Evolutionary conservation across 306 rosid genomes (phyloP).

Genomic region (Biancaea sappan): DNA sequence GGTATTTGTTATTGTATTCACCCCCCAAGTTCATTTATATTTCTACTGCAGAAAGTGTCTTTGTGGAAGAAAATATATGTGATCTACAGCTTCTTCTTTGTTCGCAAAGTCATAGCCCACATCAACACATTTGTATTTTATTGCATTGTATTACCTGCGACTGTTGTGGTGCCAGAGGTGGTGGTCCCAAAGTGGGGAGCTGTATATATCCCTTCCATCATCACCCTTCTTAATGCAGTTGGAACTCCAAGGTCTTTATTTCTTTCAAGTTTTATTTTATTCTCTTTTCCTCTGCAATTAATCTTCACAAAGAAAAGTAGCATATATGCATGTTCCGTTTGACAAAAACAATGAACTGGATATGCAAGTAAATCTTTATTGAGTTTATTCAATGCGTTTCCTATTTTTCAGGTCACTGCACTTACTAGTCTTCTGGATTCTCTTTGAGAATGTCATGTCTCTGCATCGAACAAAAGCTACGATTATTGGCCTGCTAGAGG

Average conservation of each 20-base stretch:
- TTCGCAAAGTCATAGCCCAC: slow-evolving; percentile 81
- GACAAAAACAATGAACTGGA: neutral
- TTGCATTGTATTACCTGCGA: slow-evolving; percentile 77
- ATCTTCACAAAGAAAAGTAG: neutral
- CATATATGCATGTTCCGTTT: neutral
- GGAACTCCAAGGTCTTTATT: slow-evolving; percentile 74
- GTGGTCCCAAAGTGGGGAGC: slow-evolving; percentile 81
- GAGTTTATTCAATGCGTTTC: slow-evolving; percentile 6
- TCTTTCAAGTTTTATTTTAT: neutral
- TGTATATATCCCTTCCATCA: slow-evolving; percentile 76
- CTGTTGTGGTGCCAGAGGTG: slow-evolving; percentile 87
- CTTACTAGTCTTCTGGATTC: slow-evolving; percentile 75
- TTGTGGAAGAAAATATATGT: slow-evolving; percentile 79
- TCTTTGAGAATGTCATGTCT: slow-evolving; percentile 90
- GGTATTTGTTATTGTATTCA: neutral
- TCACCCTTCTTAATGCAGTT: slow-evolving; percentile 77
- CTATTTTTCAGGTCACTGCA: slow-evolving; percentile 66
- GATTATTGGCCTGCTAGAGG: slow-evolving; percentile 72
- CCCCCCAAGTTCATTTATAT: neutral
- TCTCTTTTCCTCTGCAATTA: neutral
- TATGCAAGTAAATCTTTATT: neutral
- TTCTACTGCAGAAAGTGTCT: slow-evolving; percentile 69
- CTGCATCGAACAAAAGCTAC: slow-evolving; percentile 88
- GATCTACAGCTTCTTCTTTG: slow-evolving; percentile 89
- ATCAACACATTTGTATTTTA: slow-evolving; percentile 74